Base-by-base conservation (phyloP, 2,329 filamentous ascomycete species). In the Cladorrhinum sp. region DNA sequence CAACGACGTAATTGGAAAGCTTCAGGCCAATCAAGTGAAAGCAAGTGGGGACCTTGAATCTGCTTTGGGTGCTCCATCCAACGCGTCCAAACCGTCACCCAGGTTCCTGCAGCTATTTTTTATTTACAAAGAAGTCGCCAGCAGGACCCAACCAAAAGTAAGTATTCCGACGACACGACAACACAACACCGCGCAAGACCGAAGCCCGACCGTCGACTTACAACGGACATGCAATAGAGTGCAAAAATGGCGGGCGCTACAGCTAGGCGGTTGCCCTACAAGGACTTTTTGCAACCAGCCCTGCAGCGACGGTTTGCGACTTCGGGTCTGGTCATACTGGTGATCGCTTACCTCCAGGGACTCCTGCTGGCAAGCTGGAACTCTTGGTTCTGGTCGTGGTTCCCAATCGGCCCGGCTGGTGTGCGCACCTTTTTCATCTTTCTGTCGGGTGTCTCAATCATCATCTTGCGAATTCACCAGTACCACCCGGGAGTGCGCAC, bases 271-370 rank as follows among this genome's bases (percentile, higher is more conserved):
- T 77, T 79, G 69, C 79, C 83, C 53, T 96, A 96, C 77, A 89
- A 92, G 80, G 91, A 96, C 78, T 96, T 96, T 74, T 79, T 97
- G 67, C 96, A 93, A 63, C 93, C 93, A 54, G 88, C 90, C 56
- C 80, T 97, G 65, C 93, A 98, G 75, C 84, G 90, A 69, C 86
- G 92, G 69, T 98, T 97, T 76, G 88, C 89, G 53, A 87, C 87
- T 64, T 92, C 91, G 12, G 89, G 89, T 52, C 81, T 84, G 13
- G 78, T 91, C 64, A 80, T 92, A 13, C 77, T 95, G 9, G 76
- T 81, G 52, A 79, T 92, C 59, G 91, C 91, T 71, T 96, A 95
- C 73, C 58, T 84, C 38, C 85, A 91, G 71, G 84, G 92, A 53
- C 76, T 95, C 57, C 73, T 86, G 59, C 81, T 96, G 65, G 87